Evolutionary conservation across 257 asterid species (phyloP).

Genomic region (Datura wrightii): DNA sequence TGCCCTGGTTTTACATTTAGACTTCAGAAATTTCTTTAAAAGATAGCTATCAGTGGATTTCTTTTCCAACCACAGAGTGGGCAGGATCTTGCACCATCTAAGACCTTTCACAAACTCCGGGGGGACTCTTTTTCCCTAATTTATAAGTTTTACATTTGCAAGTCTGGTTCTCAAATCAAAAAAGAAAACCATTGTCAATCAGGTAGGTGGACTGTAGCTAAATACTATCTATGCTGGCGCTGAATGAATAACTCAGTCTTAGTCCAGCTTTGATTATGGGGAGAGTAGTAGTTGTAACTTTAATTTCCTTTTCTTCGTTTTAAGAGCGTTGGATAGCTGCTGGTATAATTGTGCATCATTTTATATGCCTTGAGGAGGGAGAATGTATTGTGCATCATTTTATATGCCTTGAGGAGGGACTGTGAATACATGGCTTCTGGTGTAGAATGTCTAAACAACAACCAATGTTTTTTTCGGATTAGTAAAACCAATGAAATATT

Average conservation of each 20-base stretch:
- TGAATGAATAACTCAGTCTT: neutral
- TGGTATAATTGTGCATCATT: neutral
- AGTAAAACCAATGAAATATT: neutral
- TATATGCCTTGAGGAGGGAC: slow-evolving; percentile 1
- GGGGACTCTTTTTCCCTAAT: neutral
- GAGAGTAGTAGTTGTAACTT: neutral
- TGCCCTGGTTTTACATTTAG: neutral
- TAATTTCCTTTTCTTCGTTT: neutral
- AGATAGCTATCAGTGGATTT: slow-evolving; percentile 3
- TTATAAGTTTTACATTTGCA: neutral
- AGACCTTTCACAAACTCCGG: neutral
- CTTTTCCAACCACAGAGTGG: neutral
- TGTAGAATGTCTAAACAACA: neutral
- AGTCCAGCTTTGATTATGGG: neutral
- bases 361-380: neutral
- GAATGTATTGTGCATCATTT: neutral
- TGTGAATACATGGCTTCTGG: neutral
- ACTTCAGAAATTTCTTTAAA: neutral
- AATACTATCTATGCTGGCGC: neutral
- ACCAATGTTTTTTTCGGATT: neutral
- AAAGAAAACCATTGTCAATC: neutral
- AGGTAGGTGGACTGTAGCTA: slow-evolving; percentile 7
- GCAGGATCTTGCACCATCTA: neutral
- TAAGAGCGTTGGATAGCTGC: neutral
- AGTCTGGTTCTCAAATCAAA: neutral